Base-by-base conservation (phyloP, 495 filamentous ascomycete species). In the Clohesyomyces aquaticus region DNA sequence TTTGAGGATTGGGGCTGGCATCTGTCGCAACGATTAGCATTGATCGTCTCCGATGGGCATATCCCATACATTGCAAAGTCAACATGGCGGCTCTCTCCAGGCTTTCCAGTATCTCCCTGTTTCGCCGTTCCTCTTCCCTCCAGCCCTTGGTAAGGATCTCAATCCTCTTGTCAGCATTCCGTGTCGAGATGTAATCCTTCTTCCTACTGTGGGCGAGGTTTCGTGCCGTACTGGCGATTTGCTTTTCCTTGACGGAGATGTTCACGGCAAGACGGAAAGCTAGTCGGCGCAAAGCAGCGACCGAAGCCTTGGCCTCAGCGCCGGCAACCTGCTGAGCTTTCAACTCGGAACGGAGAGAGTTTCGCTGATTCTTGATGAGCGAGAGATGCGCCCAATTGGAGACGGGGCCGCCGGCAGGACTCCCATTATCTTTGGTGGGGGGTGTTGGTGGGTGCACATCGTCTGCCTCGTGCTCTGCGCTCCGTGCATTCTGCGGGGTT, bases 211-310 rank as follows among this genome's bases (percentile, higher is more conserved):
- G 25, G 0, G 60, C 60, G 32, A 71, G 47, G 16, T 52, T 61
- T 22, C 53, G 50, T 12, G 68, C 59, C 0, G 63, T 35, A 14
- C 23, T 60, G 14, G 63, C 68, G 26, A 71, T 61, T 4, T 65
- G 64, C 18, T 60, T 67, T 27, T 71, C 68, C 43, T 71, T 71
- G 8, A 71, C 59, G 14, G 64, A 64, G 2, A 71, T 71, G 48
- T 71, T 71, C 27, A 67, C 64, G 18, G 68, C 68, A n/a, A 71
- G 48, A 22, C 68, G 68, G 28, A 71, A 64, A 1, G 68, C 63
- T 2, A 67, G 35, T 1, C 60, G 59, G 14, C 68, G 59, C 2
- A 71, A 52, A 19, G 64, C 43, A 35, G 68, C 16, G 21, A 67
- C 55, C 0, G 64, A 64, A n/a, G 50, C 48, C 21, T 52, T 61